Evolutionary conservation across 345 rosid genomes (phyloP).

Genomic region (Citrus unshiu): DNA sequence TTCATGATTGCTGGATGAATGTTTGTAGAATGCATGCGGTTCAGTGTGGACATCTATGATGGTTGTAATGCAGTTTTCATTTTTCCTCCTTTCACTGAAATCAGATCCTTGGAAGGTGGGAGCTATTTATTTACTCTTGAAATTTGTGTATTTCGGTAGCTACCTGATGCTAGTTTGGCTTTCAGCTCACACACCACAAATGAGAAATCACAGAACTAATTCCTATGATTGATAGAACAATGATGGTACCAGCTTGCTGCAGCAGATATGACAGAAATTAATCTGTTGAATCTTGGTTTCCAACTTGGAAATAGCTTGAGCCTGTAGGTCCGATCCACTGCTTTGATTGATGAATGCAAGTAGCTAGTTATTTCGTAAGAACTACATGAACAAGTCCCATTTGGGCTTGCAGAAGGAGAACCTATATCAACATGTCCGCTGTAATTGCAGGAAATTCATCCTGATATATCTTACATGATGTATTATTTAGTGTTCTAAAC

Average conservation of each 20-base stretch:
- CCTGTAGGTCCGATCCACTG: not conserved
- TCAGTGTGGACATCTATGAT: not conserved
- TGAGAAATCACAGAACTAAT: not conserved
- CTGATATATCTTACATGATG: not conserved
- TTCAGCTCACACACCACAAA: not conserved
- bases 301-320: not conserved
- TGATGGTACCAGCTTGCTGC: not conserved
- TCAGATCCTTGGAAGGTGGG: not conserved
- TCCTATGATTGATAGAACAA: not conserved
- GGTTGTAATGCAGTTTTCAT: not conserved
- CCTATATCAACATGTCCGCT: not conserved
- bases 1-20: slow-evolving; percentile 10
- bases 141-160: not conserved
- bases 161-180: not conserved
- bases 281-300: not conserved
- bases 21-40: not conserved
- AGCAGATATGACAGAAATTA: not conserved
- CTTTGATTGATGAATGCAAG: not conserved
- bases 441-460: not conserved
- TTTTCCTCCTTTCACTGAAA: not conserved
- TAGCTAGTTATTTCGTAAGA: not conserved
- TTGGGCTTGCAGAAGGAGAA: not conserved
- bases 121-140: not conserved
- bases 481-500: not conserved
- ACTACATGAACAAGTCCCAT: not conserved